These are phyloP conservation scores for Parietaria judaica DNA, from an alignment of 306 rosid species.

Conservation along the genomic window DNA sequence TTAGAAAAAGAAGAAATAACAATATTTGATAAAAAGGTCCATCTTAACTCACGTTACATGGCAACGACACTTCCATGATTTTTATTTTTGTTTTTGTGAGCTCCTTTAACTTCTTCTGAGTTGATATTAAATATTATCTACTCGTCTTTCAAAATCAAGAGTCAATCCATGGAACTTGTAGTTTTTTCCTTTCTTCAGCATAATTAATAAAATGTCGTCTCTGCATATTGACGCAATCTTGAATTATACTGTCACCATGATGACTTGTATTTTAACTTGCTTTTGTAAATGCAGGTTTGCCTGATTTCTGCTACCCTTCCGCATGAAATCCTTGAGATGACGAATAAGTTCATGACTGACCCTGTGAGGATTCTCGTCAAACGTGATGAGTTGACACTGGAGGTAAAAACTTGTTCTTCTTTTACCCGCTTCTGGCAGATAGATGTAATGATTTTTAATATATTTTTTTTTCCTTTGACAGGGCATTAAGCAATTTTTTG, in stretches of 20 bases:
- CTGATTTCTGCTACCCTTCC: slow-evolving; percentile 99
- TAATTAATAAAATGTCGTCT: no score
- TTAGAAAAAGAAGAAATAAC: no score
- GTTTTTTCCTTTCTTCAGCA: no score
- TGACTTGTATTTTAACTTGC: slow-evolving; percentile 10
- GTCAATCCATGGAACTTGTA: no score
- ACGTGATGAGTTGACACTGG: slow-evolving; percentile 98
- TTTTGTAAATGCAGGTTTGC: slow-evolving; percentile 44
- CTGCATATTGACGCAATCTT: no score
- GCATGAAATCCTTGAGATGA: slow-evolving; percentile 96
- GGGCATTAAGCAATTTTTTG: slow-evolving; percentile 99
- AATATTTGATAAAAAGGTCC: no score
- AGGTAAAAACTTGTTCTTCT: slow-evolving; percentile 39
- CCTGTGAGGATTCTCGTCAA: slow-evolving; percentile 96
- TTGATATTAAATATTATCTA: not conserved
- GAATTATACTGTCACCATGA: not conserved
- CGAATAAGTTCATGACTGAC: slow-evolving; percentile 96
- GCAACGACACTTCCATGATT: not conserved
- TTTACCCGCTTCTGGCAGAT: slow-evolving; percentile 1
- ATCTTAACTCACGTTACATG: no score
- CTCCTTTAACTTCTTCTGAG: not conserved
- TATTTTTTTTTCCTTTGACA: slow-evolving; percentile 23
- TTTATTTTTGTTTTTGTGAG: not conserved
- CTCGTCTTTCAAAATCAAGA: no score
- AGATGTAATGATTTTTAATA: slow-evolving; percentile 12